A percentile compares a stretch with the other conserved stretches of the same genome.
Evolutionary conservation across 352 stramenopile genomes (phyloP).

Genomic region (Globisporangium solare): DNA sequence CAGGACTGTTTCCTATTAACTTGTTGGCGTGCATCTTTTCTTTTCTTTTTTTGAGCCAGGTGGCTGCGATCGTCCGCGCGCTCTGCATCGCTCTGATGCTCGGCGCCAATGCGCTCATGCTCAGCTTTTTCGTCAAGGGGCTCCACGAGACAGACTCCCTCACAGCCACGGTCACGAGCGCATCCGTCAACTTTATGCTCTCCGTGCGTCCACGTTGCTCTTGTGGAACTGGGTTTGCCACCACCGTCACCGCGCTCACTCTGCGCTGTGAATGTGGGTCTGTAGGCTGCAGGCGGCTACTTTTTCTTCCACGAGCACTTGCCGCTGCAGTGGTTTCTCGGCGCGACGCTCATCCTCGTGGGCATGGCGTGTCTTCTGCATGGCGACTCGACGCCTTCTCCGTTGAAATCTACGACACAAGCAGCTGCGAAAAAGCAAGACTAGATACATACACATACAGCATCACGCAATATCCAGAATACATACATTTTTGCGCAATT

Average conservation of each 20-base stretch:
- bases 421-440: constrained; percentile 29
- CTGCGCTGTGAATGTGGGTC: too few relatives aligned
- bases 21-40: background rate
- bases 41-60: constrained; percentile 13
- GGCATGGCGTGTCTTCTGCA: constrained; percentile 67
- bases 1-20: background rate
- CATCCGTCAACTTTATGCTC: constrained; percentile 78
- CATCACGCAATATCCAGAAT: constrained; percentile 3
- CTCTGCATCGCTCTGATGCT: constrained; percentile 70
- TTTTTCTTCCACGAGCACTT: constrained; percentile 72
- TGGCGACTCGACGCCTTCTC: constrained; percentile 31
- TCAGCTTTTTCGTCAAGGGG: constrained; percentile 76
- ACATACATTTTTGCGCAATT: constrained; percentile 8
- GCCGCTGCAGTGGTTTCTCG: constrained; percentile 68
- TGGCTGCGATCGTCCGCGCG: constrained; percentile 31
- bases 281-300: constrained; percentile 41
- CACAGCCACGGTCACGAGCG: constrained; percentile 78
- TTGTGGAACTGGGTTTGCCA: background rate
- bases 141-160: constrained; percentile 85
- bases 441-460: constrained; percentile 6
- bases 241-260: background rate
- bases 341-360: constrained; percentile 63
- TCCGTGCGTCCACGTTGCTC: constrained; percentile 28
- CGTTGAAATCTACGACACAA: background rate
- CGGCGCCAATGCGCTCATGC: constrained; percentile 65